Evolutionary conservation across 106 monocot genomes (phyloP).

Genomic region (Triglochin maritima): DNA sequence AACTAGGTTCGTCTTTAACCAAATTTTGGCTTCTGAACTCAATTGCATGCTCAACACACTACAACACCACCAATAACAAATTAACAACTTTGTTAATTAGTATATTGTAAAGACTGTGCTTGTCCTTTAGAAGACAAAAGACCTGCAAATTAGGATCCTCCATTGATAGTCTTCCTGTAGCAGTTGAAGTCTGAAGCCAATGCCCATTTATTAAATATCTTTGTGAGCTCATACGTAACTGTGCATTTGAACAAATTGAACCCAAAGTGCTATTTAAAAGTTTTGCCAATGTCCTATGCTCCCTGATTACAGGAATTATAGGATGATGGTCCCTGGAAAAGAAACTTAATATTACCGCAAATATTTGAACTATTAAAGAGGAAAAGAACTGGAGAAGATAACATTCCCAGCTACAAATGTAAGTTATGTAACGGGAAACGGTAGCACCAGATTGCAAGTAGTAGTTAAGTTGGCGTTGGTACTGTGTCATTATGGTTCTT

Average conservation of each 20-base stretch:
- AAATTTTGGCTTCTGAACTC: constrained; percentile 31
- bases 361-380: not conserved
- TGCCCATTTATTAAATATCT: constrained; percentile 73
- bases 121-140: not conserved
- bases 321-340: constrained; percentile 70
- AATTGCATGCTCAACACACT: constrained; percentile 88
- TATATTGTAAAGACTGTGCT: too few species aligned
- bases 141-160: constrained; percentile 99
- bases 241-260: constrained; percentile 76
- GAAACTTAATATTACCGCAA: not conserved
- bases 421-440: too few species aligned
- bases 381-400: not conserved
- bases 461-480: too few species aligned
- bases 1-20: constrained; percentile 15
- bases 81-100: too few species aligned
- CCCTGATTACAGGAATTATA: constrained; percentile 79
- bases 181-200: constrained; percentile 97
- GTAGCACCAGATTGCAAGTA: too few species aligned
- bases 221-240: constrained; percentile 60
- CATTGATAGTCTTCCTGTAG: constrained; percentile 90
- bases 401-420: too few species aligned
- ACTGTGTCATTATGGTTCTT: too few species aligned
- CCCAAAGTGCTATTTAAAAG: constrained; percentile 85
- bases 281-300: constrained; percentile 85
- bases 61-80: constrained; percentile 7